Base-by-base conservation (phyloP, 1,284 basidiomycete genomes). In the Leccinum angustisporum region DNA sequence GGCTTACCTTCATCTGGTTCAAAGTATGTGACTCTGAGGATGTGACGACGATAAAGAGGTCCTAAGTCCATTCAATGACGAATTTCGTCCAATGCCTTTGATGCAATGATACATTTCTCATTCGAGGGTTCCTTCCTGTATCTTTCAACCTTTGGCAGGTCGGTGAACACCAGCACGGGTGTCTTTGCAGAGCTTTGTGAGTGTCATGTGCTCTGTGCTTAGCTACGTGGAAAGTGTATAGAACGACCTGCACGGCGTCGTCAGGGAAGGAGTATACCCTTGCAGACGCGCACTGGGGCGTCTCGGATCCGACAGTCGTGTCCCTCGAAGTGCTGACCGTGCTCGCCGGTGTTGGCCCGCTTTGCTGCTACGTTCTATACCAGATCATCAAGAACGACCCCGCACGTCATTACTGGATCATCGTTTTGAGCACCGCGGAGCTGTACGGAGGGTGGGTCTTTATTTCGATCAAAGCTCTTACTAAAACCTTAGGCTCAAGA, bases 261-360 rank as follows among this genome's bases (percentile, higher is more conserved):
- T 31, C 61, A 85, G 83, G 83, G 83, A 80, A 76, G 60, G 85
- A 86, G 61, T 94, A 94, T 68, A 85, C 88, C n/a, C 79, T 80
- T 7, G 92, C 91, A 10, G 92, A 94, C 70, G 82, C 83, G 61
- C 84, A 91, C 54, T 94, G 92, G 92, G 92, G 90, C 14, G 73
- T 81, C 33, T 80, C 91, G 0, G 91, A 94, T 67, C 83, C 90
- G 1, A 90, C 88, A 0, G 82, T 94, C 54, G 90, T 94, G 50
- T 87, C 90, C 6, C 83, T 94, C 50, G 92, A 94, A 73, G 74
- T 94, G 56, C 79, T 94, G 65, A 94, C 92, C 5, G 92, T 94
- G 11, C 79, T 93, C 21, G 21, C 21, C 33, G 90, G 89, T 30
- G 89, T 83, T 27, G 91, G 86, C 0, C 86, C 88, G 0, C 68